Conservation (phyloP, 345 rosid genomes). For the Pistacia integerrima region DNA sequence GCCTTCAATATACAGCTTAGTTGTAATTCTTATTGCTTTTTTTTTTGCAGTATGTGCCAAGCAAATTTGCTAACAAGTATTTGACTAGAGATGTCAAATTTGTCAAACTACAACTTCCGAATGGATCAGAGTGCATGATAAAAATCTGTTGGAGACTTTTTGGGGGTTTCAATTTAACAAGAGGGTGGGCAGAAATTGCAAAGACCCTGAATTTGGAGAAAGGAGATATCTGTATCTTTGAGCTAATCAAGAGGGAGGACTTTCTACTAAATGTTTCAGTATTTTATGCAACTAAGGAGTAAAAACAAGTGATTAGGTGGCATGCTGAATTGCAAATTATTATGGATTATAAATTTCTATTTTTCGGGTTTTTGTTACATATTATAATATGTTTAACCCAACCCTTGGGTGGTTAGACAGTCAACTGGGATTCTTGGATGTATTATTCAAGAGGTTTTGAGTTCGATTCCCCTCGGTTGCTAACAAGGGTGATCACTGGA, state of each 20-base stretch:
- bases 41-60: constrained; percentile 26
- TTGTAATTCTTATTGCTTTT: neutral
- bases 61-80: constrained; percentile 20
- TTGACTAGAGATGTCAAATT: neutral
- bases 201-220: neutral
- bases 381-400: too few relatives aligned
- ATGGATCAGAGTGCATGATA: constrained; percentile 27
- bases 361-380: too few relatives aligned
- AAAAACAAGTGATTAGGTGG: neutral
- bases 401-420: too few relatives aligned
- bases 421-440: too few relatives aligned
- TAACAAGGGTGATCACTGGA: too few relatives aligned
- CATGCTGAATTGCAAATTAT: too few relatives aligned
- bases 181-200: constrained; percentile 27
- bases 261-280: constrained; percentile 1
- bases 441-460: too few relatives aligned
- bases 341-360: too few relatives aligned
- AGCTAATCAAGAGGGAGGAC: neutral
- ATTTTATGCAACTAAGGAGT: neutral
- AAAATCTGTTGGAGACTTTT: neutral
- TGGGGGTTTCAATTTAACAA: neutral
- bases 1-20: neutral
- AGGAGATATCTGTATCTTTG: constrained; percentile 9
- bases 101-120: constrained; percentile 29
- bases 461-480: too few relatives aligned